Base-by-base conservation (phyloP, 1,284 basidiomycete genomes). In the Cryptococcus amylolentus region DNA sequence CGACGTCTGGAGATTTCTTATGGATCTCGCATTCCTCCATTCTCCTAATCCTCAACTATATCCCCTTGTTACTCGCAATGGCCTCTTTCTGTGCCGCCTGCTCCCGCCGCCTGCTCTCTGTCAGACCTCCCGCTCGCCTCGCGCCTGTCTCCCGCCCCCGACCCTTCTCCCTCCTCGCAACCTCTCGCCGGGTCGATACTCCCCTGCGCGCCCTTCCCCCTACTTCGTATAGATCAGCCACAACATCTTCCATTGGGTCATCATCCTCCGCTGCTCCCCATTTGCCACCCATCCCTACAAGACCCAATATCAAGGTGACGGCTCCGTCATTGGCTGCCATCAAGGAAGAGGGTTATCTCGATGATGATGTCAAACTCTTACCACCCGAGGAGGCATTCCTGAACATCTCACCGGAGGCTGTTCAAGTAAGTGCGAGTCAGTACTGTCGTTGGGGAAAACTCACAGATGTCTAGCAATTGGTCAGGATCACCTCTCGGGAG, bases 401-500 rank as follows among this genome's bases (percentile, higher is more conserved):
- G 16, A 56, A 58, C 40, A 66, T 78, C 20, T 76, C 75, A 0
- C 70, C 68, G 8, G 68, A 71, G 40, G 75, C 76, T 16, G 53
- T 75, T 3, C 58, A 64, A 44, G 73, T 75, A 52, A 60, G 70
- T 41, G 51, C 53, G n/a, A 14, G 13, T 35, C 20, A 20, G n/a
- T 14, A 50, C 23, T 27, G 5, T 52, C 31, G 28, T n/a, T 23
- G 23, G 16, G 26, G 4, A 31, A 42, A 27, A 5, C 13, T 28
- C 51, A 42, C 55, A 43, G 56, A 44, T 35, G 12, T 26, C 16
- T 52, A 77, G 72, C 78, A 77, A 75, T 62, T 79, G 26, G 61
- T 58, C 16, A 58, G 55, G 43, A 77, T 79, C 35, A 70, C 73
- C 14, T 57, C 76, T 27, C 57, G 71, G 38, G 81, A 82, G 56